Percentiles rank a stretch among this genome's conserved stretches.
Evolutionary conservation across 2,329 filamentous ascomycete species (phyloP).

Genomic region (Teratosphaeria zuluensis): DNA sequence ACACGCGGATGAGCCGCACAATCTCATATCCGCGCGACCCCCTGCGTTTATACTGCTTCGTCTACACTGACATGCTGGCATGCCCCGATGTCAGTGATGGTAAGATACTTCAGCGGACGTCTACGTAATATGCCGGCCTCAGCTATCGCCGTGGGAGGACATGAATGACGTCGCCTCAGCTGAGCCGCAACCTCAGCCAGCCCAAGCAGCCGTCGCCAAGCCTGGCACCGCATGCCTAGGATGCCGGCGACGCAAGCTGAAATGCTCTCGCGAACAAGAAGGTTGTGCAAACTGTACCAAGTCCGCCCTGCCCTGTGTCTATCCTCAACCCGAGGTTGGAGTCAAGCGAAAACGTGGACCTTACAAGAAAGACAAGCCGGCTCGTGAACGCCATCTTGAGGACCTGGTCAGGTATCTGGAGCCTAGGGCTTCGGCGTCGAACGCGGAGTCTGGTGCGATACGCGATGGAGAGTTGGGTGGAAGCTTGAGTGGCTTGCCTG

Average conservation of each 20-base stretch:
- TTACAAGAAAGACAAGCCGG: constrained; percentile 21
- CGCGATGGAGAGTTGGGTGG: not conserved
- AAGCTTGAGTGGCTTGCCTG: not conserved
- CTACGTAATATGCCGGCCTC: not conserved
- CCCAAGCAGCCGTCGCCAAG: constrained; percentile 5
- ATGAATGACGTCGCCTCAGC: not conserved
- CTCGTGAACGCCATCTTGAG: constrained; percentile 20
- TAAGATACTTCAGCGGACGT: not conserved
- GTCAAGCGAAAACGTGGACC: constrained; percentile 22
- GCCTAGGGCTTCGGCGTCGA: constrained; percentile 6
- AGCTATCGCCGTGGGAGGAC: not conserved
- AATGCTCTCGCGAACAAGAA: constrained; percentile 17
- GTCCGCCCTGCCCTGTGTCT: constrained; percentile 18
- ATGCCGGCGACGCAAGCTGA: constrained; percentile 19
- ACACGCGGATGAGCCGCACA: no score
- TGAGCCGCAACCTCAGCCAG: not conserved
- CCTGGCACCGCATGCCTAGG: constrained; percentile 20
- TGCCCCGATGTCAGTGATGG: no score
- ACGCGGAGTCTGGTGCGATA: not conserved
- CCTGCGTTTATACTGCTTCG: no score
- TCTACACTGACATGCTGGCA: no score
- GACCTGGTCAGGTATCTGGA: constrained; percentile 20
- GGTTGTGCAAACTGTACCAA: constrained; percentile 20
- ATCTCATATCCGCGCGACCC: no score
- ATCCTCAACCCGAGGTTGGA: constrained; percentile 15